Conservation (phyloP, 345 rosid genomes). For the Eutrema japonicum region DNA sequence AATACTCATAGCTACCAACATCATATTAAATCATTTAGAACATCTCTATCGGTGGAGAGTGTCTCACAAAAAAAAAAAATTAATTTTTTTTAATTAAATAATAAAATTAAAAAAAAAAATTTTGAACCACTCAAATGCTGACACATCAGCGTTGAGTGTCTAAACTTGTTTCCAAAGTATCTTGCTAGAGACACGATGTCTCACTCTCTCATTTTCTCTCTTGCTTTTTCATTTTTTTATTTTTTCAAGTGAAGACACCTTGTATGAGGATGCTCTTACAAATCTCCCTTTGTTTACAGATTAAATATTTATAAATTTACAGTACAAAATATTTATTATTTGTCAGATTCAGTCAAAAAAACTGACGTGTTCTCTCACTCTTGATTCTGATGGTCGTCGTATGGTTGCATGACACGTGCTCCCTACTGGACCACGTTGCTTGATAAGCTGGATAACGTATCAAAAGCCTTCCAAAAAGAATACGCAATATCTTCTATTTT, state of each 20-base stretch:
- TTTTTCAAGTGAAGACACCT: no score
- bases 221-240: no score
- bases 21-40: not conserved
- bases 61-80: no score
- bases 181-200: no score
- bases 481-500: not conserved
- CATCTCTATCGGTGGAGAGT: no score
- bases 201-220: no score
- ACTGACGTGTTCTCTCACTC: not conserved
- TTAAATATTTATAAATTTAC: not conserved
- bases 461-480: constrained; percentile 7
- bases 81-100: no score
- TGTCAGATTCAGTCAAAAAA: constrained; percentile 20
- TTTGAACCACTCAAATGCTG: no score
- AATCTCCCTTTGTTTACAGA: not conserved
- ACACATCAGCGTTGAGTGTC: no score
- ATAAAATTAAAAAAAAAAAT: no score
- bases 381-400: not conserved
- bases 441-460: constrained; percentile 36
- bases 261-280: no score
- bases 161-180: no score
- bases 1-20: not conserved
- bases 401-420: constrained; percentile 15
- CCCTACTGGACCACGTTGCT: not conserved
- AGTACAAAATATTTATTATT: not conserved